Conservation (phyloP, 2,329 filamentous ascomycete species). For the Colletotrichum limetticola region DNA sequence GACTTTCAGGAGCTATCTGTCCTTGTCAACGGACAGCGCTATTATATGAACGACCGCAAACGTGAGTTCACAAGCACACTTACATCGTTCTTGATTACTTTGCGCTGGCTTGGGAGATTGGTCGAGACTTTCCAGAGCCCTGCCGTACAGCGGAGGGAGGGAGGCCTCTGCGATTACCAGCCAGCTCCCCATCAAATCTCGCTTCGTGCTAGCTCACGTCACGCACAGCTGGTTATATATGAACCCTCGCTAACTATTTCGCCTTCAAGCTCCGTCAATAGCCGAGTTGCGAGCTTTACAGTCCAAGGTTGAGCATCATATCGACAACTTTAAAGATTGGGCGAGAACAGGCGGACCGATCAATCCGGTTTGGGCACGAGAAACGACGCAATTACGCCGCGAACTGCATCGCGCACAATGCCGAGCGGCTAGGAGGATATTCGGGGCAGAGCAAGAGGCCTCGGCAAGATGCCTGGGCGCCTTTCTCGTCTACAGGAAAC, state of each 20-base stretch:
- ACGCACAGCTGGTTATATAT: neutral
- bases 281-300: constrained; percentile 59
- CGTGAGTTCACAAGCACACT: constrained; percentile 49
- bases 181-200: constrained; percentile 10
- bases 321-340: constrained; percentile 65
- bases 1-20: constrained; percentile 69
- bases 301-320: constrained; percentile 57
- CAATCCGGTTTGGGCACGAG: constrained; percentile 65
- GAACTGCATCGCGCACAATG: constrained; percentile 69
- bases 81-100: neutral
- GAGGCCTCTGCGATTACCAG: constrained; percentile 1
- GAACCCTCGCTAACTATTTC: constrained; percentile 32
- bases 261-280: constrained; percentile 60
- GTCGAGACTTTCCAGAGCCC: constrained; percentile 16
- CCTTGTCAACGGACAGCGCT: constrained; percentile 65
- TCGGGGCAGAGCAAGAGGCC: constrained; percentile 59
- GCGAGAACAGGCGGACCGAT: constrained; percentile 64
- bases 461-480: constrained; percentile 65
- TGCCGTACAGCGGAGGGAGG: constrained; percentile 11
- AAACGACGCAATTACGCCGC: constrained; percentile 59
- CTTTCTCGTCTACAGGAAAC: constrained; percentile 62
- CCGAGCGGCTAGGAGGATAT: constrained; percentile 66
- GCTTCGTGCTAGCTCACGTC: neutral
- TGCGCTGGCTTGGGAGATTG: constrained; percentile 6
- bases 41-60: constrained; percentile 68